These are phyloP conservation scores for Nymphaea thermarum DNA, from an alignment of 164 flowering plant species.

Conservation along the genomic window DNA sequence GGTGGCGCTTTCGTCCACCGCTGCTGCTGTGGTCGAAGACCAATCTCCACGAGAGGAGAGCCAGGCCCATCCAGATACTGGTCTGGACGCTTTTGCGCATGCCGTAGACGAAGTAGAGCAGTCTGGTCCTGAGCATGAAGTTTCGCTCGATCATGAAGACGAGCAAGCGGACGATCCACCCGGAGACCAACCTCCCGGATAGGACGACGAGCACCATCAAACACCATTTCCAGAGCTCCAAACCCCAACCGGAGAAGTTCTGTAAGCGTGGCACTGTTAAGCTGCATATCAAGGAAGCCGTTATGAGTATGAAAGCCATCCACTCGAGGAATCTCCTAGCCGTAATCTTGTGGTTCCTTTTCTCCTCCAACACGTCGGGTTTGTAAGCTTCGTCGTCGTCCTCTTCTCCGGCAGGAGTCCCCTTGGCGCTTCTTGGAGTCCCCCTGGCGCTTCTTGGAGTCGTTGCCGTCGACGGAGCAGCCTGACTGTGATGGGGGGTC, in stretches of 20 bases:
- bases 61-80: constrained; percentile 33
- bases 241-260: constrained; percentile 7
- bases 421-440: not conserved
- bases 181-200: constrained; percentile 31
- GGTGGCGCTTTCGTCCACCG: constrained; percentile 1
- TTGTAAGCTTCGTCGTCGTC: not conserved
- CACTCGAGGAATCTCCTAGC: constrained; percentile 16
- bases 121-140: constrained; percentile 34
- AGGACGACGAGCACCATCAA: constrained; percentile 25
- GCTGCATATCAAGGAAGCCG: constrained; percentile 15
- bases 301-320: constrained; percentile 12
- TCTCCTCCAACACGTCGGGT: not conserved
- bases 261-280: constrained; percentile 9
- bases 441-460: not conserved
- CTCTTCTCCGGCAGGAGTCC: not conserved
- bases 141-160: constrained; percentile 35
- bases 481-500: not conserved
- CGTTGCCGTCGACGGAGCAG: not conserved
- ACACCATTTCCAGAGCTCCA: constrained; percentile 36
- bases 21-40: constrained; percentile 21
- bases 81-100: constrained; percentile 25
- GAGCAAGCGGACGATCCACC: constrained; percentile 19
- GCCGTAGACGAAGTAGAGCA: constrained; percentile 41
- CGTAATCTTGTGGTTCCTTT: constrained; percentile 10
- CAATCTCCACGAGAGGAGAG: constrained; percentile 24